Base-by-base conservation (phyloP, 257 asterid species). In the Mentha longifolia region DNA sequence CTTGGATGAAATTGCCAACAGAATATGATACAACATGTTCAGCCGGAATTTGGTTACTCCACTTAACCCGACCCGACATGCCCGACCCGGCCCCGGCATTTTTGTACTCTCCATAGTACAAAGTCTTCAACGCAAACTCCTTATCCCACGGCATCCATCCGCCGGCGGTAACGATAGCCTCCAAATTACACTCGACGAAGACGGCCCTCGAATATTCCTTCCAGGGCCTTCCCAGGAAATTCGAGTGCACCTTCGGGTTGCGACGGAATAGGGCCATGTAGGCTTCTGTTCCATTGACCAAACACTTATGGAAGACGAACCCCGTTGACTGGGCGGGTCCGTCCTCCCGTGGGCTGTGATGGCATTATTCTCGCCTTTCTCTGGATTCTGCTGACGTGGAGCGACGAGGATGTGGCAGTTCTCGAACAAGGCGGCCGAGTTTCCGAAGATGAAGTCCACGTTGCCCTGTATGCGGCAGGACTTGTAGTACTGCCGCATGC, bases 181-280 rank as follows among this genome's bases (percentile, higher is more conserved):
- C 86, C 83, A 85, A 31, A 0, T 61, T 68, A 20, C 84, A 80
- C 4, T 39, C 31, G 0, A 86, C 11, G 15, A 86, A 86, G 10
- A 86, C 79, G 0, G 89, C 78, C 76, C 92, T 67, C 0, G 92
- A 84, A 4, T 77, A 86, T 57, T 74, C 83, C 68, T 86, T 86
- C 92, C 92, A 86, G 13, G 92, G 92, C 84, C 92, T 70, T 0
- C 92, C 92, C 4, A 86, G 62, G 78, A 56, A 86, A 33, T 51
- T 86, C 1, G 7, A 50, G 6, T 82, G 89, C 37, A 56, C 77
- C 47, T 71, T 67, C 0, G 86, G 89, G 6, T 83, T 86, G 17
- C 67, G 37, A 0, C 52, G 49, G 68, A 78, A 86, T 65, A 80
- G 35, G 2, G n/a, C 56, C 80, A 84, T 61, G 76, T 84, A 86